phyloP scores from a whole-genome alignment of 306 rosid genomes.

The Cicer yamashitae region DNA sequence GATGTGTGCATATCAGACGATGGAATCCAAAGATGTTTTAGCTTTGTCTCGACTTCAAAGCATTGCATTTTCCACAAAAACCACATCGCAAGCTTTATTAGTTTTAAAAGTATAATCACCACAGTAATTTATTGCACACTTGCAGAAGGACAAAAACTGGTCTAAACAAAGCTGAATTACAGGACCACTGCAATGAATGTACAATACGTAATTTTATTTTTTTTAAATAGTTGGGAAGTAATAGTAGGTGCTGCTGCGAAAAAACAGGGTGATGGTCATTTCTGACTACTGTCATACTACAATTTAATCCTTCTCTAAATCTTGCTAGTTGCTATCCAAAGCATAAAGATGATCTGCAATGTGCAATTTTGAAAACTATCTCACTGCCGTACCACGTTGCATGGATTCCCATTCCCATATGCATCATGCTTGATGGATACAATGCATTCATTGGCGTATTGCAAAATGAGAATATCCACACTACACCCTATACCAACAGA shows the following conservation, averaged over 20 bases:
- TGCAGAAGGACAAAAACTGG: not conserved
- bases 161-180: not conserved
- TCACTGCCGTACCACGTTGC: constrained; percentile 36
- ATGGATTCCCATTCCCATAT: constrained; percentile 36
- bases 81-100: not conserved
- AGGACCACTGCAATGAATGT: constrained; percentile 23
- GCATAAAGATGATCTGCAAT: constrained; percentile 31
- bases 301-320: constrained; percentile 5
- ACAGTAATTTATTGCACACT: constrained; percentile 5
- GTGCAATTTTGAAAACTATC: not conserved
- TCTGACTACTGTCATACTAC: not conserved
- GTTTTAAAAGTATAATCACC: not conserved
- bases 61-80: constrained; percentile 2
- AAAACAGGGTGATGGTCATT: not conserved
- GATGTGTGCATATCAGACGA: constrained; percentile 29
- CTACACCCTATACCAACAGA: constrained; percentile 21
- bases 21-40: constrained; percentile 41
- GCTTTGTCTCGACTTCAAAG: constrained; percentile 1
- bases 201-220: not conserved
- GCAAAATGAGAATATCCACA: constrained; percentile 38
- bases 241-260: not conserved
- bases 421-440: constrained; percentile 25
- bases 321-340: not conserved
- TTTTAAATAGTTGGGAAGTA: not conserved
- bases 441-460: constrained; percentile 39